Percentiles rank a stretch among this genome's conserved stretches.
phyloP scores from a whole-genome alignment of 2,329 filamentous ascomycete genomes.

The Aureobasidium sp. region DNA sequence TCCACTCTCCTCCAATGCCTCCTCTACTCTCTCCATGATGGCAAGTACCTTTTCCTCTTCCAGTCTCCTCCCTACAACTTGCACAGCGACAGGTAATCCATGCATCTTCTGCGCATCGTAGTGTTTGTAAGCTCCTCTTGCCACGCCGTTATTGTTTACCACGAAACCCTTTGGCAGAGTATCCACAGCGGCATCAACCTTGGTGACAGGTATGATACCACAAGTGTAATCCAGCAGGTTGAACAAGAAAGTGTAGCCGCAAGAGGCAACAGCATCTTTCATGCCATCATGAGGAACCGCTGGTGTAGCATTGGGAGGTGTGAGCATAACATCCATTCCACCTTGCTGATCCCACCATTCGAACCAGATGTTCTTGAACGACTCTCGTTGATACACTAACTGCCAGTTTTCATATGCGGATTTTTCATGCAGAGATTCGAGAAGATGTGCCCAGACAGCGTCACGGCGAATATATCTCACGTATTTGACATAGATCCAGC shows the following conservation, averaged over 20 bases:
- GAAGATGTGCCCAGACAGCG: constrained; percentile 78
- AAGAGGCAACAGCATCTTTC: constrained; percentile 85
- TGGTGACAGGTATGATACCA: constrained; percentile 86
- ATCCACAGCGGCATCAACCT: constrained; percentile 77
- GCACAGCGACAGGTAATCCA: constrained; percentile 86
- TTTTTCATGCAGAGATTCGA: constrained; percentile 79
- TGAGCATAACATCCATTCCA: constrained; percentile 78
- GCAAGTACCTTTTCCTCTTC: constrained; percentile 91
- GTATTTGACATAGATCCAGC: constrained; percentile 90
- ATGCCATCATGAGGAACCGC: constrained; percentile 90
- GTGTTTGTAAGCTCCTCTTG: constrained; percentile 83
- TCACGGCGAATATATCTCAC: constrained; percentile 86
- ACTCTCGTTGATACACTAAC: constrained; percentile 79
- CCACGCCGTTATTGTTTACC: constrained; percentile 78
- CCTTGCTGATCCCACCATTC: constrained; percentile 74
- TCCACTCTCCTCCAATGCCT: constrained; percentile 67
- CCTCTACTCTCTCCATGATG: constrained; percentile 82
- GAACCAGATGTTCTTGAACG: constrained; percentile 81
- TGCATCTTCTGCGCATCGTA: constrained; percentile 89
- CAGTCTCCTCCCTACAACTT: constrained; percentile 81
- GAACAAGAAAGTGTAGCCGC: constrained; percentile 94
- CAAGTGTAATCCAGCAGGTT: constrained; percentile 91
- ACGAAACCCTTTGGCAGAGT: constrained; percentile 70
- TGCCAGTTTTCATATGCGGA: constrained; percentile 84
- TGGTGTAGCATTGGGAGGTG: constrained; percentile 90